Evolutionary conservation across 192 early-diverging fungal species (phyloP).

Genomic region (Podila minutissima): DNA sequence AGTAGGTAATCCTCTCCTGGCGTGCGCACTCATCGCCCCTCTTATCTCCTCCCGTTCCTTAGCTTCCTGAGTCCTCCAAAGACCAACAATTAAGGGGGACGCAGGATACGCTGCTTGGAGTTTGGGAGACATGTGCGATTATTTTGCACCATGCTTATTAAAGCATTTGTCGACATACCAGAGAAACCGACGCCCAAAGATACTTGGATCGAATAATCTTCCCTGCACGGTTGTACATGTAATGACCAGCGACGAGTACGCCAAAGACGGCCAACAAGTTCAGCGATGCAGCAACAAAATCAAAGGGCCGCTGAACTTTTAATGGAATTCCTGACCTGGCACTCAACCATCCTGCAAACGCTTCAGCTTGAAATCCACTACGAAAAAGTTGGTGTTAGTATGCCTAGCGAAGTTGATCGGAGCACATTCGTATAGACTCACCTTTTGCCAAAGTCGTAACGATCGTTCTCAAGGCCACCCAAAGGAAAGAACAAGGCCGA

Average conservation of each 20-base stretch:
- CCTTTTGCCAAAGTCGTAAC: slow-evolving; percentile 69
- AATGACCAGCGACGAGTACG: slow-evolving; percentile 32
- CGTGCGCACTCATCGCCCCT: too few species aligned
- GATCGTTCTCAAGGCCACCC: slow-evolving; percentile 54
- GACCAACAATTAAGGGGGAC: too few species aligned
- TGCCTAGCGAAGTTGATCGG: neutral
- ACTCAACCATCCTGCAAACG: slow-evolving; percentile 67
- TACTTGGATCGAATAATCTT: too few species aligned
- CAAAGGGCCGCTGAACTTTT: slow-evolving; percentile 63
- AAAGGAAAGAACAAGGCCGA: slow-evolving; percentile 72
- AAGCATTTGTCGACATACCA: too few species aligned
- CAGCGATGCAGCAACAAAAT: slow-evolving; percentile 58
- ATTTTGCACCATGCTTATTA: too few species aligned
- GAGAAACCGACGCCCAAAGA: too few species aligned
- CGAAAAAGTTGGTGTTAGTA: neutral
- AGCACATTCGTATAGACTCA: slow-evolving; percentile 13
- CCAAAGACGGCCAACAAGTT: slow-evolving; percentile 51
- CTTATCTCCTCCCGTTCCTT: too few species aligned
- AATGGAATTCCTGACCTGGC: slow-evolving; percentile 48
- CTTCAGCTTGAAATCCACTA: slow-evolving; percentile 73
- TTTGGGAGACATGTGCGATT: too few species aligned
- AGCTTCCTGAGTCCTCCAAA: too few species aligned
- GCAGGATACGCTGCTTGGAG: too few species aligned
- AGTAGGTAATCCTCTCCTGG: too few species aligned
- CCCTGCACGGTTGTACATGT: slow-evolving; percentile 54